phyloP scores from a whole-genome alignment of 2,329 filamentous ascomycete species.

The Fusarium torreyae region DNA sequence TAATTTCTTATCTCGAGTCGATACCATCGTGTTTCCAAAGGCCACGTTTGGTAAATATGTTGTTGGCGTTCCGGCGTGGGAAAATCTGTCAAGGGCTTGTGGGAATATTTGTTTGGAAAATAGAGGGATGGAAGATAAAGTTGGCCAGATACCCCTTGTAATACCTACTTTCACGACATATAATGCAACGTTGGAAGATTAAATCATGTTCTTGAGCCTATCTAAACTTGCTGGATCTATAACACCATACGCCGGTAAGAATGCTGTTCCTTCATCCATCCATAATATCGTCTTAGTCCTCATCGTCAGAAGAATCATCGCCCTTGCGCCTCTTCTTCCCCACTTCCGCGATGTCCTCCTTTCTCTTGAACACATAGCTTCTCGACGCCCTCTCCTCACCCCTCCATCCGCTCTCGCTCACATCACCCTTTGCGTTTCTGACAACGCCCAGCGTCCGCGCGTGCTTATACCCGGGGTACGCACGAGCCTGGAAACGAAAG shows the following conservation, averaged over 20 bases:
- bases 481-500: conserved; percentile 76
- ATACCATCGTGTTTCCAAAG: conserved; percentile 9
- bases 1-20: conserved; percentile 1
- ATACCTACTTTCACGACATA: conserved; percentile 3
- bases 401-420: conserved; percentile 59
- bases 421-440: conserved; percentile 62
- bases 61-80: conserved; percentile 1
- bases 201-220: background rate
- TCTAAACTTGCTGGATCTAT: background rate
- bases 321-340: conserved; percentile 51
- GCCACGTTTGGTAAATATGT: background rate
- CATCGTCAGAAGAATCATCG: conserved; percentile 56
- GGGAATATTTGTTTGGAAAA: background rate
- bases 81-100: background rate
- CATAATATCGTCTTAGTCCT: conserved; percentile 32
- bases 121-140: conserved; percentile 1
- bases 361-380: conserved; percentile 75
- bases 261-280: conserved; percentile 6
- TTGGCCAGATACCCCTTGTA: conserved; percentile 19
- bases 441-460: conserved; percentile 80
- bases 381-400: conserved; percentile 64
- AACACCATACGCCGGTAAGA: conserved; percentile 31
- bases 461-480: conserved; percentile 82
- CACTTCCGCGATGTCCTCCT: conserved; percentile 62
- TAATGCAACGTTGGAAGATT: background rate